Base-by-base conservation (phyloP, 768 basidiomycete genomes). In the Saitozyma podzolica region DNA sequence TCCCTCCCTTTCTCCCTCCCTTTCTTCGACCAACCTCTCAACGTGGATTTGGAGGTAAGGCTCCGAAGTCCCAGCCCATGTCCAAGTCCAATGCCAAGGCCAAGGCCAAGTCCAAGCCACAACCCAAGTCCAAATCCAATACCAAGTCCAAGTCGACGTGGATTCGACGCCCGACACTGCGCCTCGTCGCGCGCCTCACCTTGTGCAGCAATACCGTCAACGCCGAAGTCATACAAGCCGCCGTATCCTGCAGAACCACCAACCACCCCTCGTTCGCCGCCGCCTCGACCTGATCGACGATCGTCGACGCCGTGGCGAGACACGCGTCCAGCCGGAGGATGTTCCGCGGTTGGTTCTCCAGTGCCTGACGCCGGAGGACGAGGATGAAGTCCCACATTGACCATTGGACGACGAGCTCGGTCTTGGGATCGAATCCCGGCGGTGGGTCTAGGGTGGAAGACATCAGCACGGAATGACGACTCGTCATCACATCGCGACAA, bases 201-300 rank as follows among this genome's bases (percentile, higher is more conserved):
- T 67, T 70, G 8, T 60, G 48, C 29, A 70, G 51, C 10, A 70
- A 56, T 3, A 70, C 61, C 1, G 42, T 58, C 10, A 70, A 37
- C 3, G 65, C 53, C 8, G 69, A 70, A 13, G 69, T 66, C 69
- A 70, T 70, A 45, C 66, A 67, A 6, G 59, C 59, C 29, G 55
- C 66, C 13, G 69, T 70, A 48, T 70, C 69, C 40, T 70, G 69
- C 65, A 70, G 62, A 50, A 70, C 63, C 16, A 45, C 65, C 39
- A 70, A 45, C 39, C 54, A 56, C 3, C 69, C 69, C 41, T 64
- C 59, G 13, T 62, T 50, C 19, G 63, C 66, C 40, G 64, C 37
- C 4, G 50, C 50, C 19, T 67, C 69, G 9, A 70, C 61, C 52
- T 61, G 51, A 29, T 70, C 63, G 2, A 66, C 66, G 10, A 64